Conservation (phyloP, 306 rosid species). For the Pyrus pyrifolia region DNA sequence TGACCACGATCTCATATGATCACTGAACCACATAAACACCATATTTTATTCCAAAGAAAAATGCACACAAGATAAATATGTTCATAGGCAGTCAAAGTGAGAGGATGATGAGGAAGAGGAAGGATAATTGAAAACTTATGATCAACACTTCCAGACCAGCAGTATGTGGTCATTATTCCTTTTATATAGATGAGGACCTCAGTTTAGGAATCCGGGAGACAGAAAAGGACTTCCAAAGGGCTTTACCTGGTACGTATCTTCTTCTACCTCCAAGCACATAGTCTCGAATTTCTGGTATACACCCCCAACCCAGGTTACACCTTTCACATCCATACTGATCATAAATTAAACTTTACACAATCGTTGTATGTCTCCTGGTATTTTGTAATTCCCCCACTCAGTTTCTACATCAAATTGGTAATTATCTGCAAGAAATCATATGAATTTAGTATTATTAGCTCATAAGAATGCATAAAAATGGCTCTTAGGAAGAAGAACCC, state of each 20-base stretch:
- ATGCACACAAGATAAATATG: not conserved
- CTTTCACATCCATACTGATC: constrained; percentile 53
- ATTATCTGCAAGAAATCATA: constrained; percentile 27
- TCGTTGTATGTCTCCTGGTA: constrained; percentile 14
- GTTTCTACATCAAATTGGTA: constrained; percentile 15
- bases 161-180: not conserved
- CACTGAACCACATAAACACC: constrained; percentile 5
- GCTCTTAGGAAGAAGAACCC: not conserved
- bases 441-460: not conserved
- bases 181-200: not conserved
- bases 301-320: constrained; percentile 69
- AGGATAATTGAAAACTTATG: not conserved
- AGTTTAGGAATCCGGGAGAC: not conserved
- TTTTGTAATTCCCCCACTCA: not conserved
- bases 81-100: not conserved
- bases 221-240: constrained; percentile 10
- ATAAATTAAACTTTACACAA: constrained; percentile 14
- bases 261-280: constrained; percentile 83
- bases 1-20: not conserved
- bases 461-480: not conserved
- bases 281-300: constrained; percentile 65
- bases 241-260: constrained; percentile 57
- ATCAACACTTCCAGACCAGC: not conserved
- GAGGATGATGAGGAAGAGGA: not conserved
- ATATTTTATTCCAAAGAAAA: constrained; percentile 5